These are phyloP conservation scores for Leccinum incarnatum DNA, from an alignment of 768 basidiomycete species.

Conservation along the genomic window DNA sequence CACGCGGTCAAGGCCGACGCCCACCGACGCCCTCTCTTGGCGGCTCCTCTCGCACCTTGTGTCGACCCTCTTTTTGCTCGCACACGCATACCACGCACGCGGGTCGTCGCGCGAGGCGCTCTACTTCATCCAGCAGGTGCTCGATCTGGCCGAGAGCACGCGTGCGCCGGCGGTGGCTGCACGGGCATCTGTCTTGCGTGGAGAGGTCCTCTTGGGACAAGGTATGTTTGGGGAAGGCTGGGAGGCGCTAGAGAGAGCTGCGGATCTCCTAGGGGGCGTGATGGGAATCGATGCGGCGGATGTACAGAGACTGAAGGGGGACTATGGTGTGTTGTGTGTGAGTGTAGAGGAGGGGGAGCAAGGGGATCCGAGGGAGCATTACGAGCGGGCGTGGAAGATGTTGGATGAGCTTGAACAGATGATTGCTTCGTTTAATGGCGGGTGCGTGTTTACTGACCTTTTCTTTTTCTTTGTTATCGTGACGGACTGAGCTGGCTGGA, in stretches of 20 bases:
- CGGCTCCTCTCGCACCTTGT: constrained; percentile 71
- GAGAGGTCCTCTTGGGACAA: constrained; percentile 67
- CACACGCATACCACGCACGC: constrained; percentile 60
- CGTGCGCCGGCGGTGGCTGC: constrained; percentile 63
- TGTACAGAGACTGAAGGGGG: constrained; percentile 53
- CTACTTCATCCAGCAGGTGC: constrained; percentile 77
- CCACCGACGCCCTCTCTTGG: constrained; percentile 68
- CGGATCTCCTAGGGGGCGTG: constrained; percentile 43
- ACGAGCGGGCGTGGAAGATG: constrained; percentile 53
- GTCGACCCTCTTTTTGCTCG: constrained; percentile 60
- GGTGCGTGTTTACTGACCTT: constrained; percentile 34
- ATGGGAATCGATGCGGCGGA: constrained; percentile 59
- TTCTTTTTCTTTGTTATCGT: not conserved
- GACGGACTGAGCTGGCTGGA: not conserved
- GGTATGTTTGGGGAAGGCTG: constrained; percentile 57
- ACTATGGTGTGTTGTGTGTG: constrained; percentile 37
- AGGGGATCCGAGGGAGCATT: constrained; percentile 51
- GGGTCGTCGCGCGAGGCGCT: constrained; percentile 86
- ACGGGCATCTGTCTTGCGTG: constrained; percentile 63
- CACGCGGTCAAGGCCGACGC: constrained; percentile 16
- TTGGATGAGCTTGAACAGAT: constrained; percentile 59
- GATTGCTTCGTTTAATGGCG: constrained; percentile 53
- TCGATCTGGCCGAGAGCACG: constrained; percentile 66
- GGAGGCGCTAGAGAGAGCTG: constrained; percentile 44
- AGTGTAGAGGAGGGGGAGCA: constrained; percentile 28